These are phyloP conservation scores for Uromyces viciae-fabae DNA, from an alignment of 1,284 basidiomycete species.

Conservation along the genomic window DNA sequence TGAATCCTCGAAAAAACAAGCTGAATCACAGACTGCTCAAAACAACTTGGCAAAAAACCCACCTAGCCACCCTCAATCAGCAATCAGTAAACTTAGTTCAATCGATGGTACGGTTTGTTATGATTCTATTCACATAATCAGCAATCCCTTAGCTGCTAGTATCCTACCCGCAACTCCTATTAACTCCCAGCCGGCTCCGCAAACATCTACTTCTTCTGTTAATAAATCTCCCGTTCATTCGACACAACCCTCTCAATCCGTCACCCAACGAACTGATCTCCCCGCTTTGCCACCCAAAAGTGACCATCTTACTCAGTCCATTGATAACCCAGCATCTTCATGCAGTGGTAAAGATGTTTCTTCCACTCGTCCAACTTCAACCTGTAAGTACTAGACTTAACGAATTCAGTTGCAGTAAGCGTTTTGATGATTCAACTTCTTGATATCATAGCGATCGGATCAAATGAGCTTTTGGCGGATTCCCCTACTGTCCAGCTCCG, in stretches of 20 bases:
- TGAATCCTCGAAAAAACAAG: too few species aligned
- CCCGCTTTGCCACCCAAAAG: background rate
- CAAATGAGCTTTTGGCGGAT: background rate
- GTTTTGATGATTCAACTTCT: too few species aligned
- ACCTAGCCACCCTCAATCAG: too few species aligned
- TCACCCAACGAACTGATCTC: background rate
- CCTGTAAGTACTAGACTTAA: background rate
- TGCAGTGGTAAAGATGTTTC: background rate
- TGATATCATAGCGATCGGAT: too few species aligned
- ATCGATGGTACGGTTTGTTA: too few species aligned
- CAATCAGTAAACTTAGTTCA: too few species aligned
- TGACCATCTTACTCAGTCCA: background rate
- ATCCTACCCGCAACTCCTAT: background rate
- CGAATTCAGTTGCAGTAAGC: too few species aligned
- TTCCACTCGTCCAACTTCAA: background rate
- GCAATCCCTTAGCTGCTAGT: too few species aligned
- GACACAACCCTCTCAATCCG: background rate
- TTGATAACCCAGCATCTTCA: background rate
- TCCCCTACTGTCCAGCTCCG: background rate
- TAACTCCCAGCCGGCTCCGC: background rate
- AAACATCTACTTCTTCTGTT: background rate
- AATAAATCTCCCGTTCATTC: background rate
- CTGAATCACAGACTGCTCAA: too few species aligned
- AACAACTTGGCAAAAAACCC: too few species aligned
- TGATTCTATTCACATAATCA: too few species aligned